These are phyloP conservation scores for Jatropha multifida DNA, from an alignment of 441 rosid species.

Conservation along the genomic window DNA sequence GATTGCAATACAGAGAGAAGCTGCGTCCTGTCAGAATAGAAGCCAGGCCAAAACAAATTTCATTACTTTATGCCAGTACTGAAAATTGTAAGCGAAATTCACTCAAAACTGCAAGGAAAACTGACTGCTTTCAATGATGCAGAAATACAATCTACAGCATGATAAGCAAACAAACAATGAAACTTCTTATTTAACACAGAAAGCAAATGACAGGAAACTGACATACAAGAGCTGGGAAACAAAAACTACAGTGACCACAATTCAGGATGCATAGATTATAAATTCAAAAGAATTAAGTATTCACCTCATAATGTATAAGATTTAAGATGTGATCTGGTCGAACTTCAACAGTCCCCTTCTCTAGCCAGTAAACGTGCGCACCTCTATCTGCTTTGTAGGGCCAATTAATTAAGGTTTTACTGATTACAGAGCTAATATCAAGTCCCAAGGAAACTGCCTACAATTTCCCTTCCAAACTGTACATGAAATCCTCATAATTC, in stretches of 20 bases:
- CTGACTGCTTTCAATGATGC: not conserved
- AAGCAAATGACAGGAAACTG: not conserved
- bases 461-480: not conserved
- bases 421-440: not conserved
- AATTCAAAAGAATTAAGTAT: constrained; percentile 8
- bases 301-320: constrained; percentile 93
- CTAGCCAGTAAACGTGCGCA: constrained; percentile 81
- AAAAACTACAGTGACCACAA: not conserved
- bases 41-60: constrained; percentile 10
- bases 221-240: not conserved
- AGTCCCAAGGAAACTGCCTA: not conserved
- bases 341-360: constrained; percentile 61
- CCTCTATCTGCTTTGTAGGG: constrained; percentile 76
- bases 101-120: not conserved
- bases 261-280: not conserved
- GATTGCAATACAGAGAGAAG: constrained; percentile 72
- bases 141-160: not conserved
- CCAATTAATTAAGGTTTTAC: constrained; percentile 55
- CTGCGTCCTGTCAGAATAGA: constrained; percentile 63
- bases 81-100: not conserved
- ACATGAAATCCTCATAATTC: not conserved
- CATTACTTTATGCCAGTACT: constrained; percentile 2
- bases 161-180: not conserved
- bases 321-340: constrained; percentile 90
- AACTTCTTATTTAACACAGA: not conserved